Percentiles rank a stretch among this genome's conserved stretches.
These are phyloP conservation scores for Flammula alnicola DNA, from an alignment of 1,284 basidiomycete species.

Conservation along the genomic window DNA sequence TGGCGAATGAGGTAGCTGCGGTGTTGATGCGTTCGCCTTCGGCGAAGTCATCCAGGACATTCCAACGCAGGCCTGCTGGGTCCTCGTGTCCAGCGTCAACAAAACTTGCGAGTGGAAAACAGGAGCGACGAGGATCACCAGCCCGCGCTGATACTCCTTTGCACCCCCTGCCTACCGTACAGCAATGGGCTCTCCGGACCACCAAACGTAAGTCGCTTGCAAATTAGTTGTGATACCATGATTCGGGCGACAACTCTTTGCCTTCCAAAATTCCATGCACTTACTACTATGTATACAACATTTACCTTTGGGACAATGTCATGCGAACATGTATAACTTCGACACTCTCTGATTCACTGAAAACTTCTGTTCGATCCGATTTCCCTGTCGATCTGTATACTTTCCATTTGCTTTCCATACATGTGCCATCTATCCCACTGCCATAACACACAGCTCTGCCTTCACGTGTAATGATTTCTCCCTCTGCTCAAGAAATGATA, in stretches of 20 bases:
- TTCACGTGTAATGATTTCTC: background rate
- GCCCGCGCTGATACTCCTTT: background rate
- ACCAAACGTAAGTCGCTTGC: background rate
- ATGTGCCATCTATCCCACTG: background rate
- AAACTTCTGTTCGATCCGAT: background rate
- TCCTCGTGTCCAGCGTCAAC: background rate
- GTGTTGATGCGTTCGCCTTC: slow-evolving; percentile 4
- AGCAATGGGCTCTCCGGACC: background rate
- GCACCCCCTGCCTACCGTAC: slow-evolving; percentile 13
- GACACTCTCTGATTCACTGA: background rate
- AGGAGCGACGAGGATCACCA: background rate
- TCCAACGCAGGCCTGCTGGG: no score
- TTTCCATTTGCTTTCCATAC: background rate
- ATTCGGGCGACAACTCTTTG: no score
- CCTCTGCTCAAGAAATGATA: background rate
- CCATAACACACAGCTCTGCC: background rate
- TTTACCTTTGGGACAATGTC: background rate
- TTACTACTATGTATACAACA: background rate
- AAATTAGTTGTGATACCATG: no score
- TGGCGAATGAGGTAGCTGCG: slow-evolving; percentile 7
- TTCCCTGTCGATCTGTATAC: background rate
- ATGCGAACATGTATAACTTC: background rate
- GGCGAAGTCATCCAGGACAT: no score
- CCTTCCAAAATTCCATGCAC: no score
- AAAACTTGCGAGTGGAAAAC: background rate